Conservation (phyloP, 495 filamentous ascomycete species). For the Elaphomyces granulatus region DNA sequence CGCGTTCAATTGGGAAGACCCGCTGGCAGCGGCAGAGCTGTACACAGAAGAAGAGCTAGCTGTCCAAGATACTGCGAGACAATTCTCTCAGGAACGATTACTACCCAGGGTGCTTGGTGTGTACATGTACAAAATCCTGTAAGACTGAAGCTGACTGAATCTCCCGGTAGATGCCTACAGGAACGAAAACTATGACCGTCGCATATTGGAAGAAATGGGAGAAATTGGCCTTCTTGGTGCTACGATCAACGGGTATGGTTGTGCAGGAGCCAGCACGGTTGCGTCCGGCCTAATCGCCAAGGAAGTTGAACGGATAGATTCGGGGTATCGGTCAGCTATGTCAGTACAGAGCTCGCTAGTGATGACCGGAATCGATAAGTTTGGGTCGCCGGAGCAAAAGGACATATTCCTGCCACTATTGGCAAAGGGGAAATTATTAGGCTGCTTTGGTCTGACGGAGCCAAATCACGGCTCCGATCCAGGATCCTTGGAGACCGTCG, state of each 20-base stretch:
- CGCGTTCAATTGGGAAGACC: slow-evolving; percentile 88
- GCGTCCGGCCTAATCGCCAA: slow-evolving; percentile 87
- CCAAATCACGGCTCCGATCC: slow-evolving; percentile 97
- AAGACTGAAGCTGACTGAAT: not conserved
- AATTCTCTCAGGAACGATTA: slow-evolving; percentile 85
- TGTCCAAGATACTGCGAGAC: slow-evolving; percentile 72
- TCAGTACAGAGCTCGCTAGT: slow-evolving; percentile 88
- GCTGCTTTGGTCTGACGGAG: slow-evolving; percentile 91
- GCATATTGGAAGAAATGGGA: slow-evolving; percentile 90
- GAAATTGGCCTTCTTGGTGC: slow-evolving; percentile 84
- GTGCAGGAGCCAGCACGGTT: slow-evolving; percentile 85
- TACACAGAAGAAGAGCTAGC: slow-evolving; percentile 83
- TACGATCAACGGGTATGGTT: slow-evolving; percentile 83
- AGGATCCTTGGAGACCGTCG: slow-evolving; percentile 85
- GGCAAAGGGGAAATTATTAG: slow-evolving; percentile 75
- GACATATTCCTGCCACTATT: slow-evolving; percentile 70
- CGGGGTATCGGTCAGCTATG: slow-evolving; percentile 90
- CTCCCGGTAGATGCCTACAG: slow-evolving; percentile 68
- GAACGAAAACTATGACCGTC: slow-evolving; percentile 79
- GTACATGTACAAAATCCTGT: slow-evolving; percentile 12
- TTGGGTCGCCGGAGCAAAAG: slow-evolving; percentile 80
- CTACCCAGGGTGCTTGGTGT: slow-evolving; percentile 77
- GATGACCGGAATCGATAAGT: slow-evolving; percentile 95
- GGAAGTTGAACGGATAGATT: slow-evolving; percentile 92
- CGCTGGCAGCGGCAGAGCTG: slow-evolving; percentile 54